A percentile compares a stretch with the other conserved stretches of the same genome.
These are phyloP conservation scores for Wickerhamiella bombiphila DNA, from an alignment of 805 yeast species.

Conservation along the genomic window DNA sequence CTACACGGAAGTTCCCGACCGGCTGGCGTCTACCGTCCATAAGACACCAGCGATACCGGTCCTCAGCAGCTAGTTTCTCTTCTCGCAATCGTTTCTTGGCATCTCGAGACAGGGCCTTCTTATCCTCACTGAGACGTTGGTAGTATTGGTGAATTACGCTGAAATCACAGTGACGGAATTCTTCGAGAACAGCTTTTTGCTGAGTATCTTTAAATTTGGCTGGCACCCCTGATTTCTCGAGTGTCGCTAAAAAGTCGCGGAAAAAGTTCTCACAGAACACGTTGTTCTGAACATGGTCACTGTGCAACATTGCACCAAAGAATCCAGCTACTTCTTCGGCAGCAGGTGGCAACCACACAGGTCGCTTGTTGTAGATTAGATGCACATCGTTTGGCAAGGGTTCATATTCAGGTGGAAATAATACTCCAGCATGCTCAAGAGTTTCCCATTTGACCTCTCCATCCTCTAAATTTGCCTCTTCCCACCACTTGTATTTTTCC, in stretches of 20 bases:
- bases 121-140: constrained; percentile 55
- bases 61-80: constrained; percentile 65
- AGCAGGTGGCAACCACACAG: constrained; percentile 56
- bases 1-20: constrained; percentile 86
- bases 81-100: constrained; percentile 61
- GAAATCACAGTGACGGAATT: constrained; percentile 65
- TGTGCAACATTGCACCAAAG: constrained; percentile 70
- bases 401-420: constrained; percentile 86
- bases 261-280: constrained; percentile 80
- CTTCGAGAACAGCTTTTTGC: constrained; percentile 30
- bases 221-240: constrained; percentile 33
- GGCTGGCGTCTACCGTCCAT: constrained; percentile 81
- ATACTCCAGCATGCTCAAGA: constrained; percentile 75
- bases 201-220: constrained; percentile 27
- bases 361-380: constrained; percentile 58
- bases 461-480: constrained; percentile 64
- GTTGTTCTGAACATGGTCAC: constrained; percentile 76
- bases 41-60: constrained; percentile 62
- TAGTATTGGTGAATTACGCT: constrained; percentile 55
- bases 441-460: constrained; percentile 77
- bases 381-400: constrained; percentile 69
- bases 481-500: constrained; percentile 64
- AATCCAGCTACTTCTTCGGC: constrained; percentile 98
- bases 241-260: constrained; percentile 53
- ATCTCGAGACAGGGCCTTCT: constrained; percentile 50